A percentile compares a stretch with the other conserved stretches of the same genome.
phyloP scores from a whole-genome alignment of 768 basidiomycete genomes.

The Leccinum variicolor region DNA sequence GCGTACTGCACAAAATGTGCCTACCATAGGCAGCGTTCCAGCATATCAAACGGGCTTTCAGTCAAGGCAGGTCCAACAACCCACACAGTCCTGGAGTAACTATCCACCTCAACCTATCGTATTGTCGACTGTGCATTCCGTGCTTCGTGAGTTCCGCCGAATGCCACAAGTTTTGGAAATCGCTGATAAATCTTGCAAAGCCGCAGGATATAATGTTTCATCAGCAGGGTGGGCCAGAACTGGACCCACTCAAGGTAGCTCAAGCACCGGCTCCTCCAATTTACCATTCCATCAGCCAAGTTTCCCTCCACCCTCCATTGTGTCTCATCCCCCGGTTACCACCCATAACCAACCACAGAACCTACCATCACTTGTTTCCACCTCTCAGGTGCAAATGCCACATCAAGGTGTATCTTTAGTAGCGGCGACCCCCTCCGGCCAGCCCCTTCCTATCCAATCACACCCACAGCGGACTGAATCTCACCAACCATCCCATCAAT shows the following conservation, averaged over 20 bases:
- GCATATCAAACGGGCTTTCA: conserved; percentile 4
- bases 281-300: neutral
- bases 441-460: neutral
- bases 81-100: conserved; percentile 7
- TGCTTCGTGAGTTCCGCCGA: conserved; percentile 11
- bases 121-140: neutral
- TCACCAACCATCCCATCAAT: neutral
- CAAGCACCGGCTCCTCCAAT: neutral
- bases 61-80: conserved; percentile 5
- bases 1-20: conserved; percentile 11
- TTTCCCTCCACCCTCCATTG: neutral
- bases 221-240: neutral
- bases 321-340: neutral
- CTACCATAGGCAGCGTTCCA: neutral
- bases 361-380: neutral
- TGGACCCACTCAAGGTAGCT: neutral
- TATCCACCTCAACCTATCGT: conserved; percentile 4
- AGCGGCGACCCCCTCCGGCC: neutral
- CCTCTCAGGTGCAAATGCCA: conserved; percentile 5
- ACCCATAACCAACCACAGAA: conserved; percentile 3
- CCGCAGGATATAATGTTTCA: conserved; percentile 2
- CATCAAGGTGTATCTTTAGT: neutral
- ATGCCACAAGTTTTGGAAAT: neutral
- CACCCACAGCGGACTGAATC: neutral
- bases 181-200: neutral